Evolutionary conservation across 2,329 filamentous ascomycete genomes (phyloP).

Genomic region (Verticillium klebahnii): DNA sequence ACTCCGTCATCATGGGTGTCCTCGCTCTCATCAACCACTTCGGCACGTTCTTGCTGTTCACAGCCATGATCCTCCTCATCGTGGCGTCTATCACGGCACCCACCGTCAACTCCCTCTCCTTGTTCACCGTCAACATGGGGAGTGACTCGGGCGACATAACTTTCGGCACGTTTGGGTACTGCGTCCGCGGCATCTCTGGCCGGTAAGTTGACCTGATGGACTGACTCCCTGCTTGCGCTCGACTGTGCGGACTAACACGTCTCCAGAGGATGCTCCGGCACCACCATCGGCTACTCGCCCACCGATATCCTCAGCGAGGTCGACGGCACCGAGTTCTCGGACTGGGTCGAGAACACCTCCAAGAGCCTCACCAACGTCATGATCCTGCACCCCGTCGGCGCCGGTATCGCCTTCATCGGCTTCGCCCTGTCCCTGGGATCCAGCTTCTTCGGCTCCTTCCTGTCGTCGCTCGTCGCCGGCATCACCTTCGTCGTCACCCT

Average conservation of each 20-base stretch:
- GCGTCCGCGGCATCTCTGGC: conserved; percentile 24
- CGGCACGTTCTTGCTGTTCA: conserved; percentile 53
- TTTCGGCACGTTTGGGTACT: conserved; percentile 60
- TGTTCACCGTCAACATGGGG: conserved; percentile 47
- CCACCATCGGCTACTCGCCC: conserved; percentile 52
- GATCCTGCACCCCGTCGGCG: conserved; percentile 59
- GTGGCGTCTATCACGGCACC: conserved; percentile 56
- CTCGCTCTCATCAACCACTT: conserved; percentile 50
- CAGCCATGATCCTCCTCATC: conserved; percentile 50
- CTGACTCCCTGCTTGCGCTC: background rate
- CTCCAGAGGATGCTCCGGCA: conserved; percentile 33
- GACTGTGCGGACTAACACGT: background rate
- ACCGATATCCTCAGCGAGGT: conserved; percentile 35
- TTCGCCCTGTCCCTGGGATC: conserved; percentile 51
- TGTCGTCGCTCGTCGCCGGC: conserved; percentile 44
- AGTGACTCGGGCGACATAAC: conserved; percentile 33
- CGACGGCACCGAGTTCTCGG: conserved; percentile 34
- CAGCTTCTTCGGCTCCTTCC: conserved; percentile 46
- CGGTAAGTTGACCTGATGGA: conserved; percentile 15
- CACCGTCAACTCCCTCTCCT: conserved; percentile 48
- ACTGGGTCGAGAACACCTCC: conserved; percentile 36
- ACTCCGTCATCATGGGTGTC: conserved; percentile 36
- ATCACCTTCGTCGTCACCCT: conserved; percentile 44
- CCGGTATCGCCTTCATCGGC: conserved; percentile 52
- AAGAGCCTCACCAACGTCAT: conserved; percentile 52